Conservation (phyloP, 495 filamentous ascomycete species). For the Xylaria longipes region DNA sequence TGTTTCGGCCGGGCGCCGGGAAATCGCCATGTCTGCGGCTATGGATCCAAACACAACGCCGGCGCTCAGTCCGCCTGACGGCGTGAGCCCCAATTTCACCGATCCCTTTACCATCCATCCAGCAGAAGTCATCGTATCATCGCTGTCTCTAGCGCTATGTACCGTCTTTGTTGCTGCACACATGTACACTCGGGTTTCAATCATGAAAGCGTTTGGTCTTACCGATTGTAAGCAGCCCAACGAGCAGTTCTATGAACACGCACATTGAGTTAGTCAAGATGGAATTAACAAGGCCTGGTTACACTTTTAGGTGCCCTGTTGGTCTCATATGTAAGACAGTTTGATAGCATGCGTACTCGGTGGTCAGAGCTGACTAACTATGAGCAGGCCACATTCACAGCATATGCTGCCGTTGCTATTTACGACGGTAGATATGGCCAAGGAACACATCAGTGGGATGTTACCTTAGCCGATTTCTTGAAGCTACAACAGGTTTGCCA, state of each 20-base stretch:
- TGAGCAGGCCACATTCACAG: neutral
- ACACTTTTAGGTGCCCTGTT: constrained; percentile 9
- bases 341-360: too few species aligned
- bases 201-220: constrained; percentile 15
- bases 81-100: neutral
- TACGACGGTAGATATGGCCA: neutral
- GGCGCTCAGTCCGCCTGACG: neutral
- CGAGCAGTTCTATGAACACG: too few species aligned
- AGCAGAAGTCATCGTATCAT: neutral
- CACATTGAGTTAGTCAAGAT: neutral
- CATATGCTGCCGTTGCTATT: neutral
- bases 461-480: neutral
- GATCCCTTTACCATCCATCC: neutral
- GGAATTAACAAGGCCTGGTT: neutral
- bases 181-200: neutral
- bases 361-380: neutral
- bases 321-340: too few species aligned
- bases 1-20: too few species aligned
- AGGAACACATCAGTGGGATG: constrained; percentile 7
- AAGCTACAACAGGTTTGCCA: neutral
- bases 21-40: too few species aligned
- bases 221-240: constrained; percentile 19
- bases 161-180: neutral
- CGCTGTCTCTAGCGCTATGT: neutral
- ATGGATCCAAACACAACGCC: too few species aligned